Base-by-base conservation (phyloP, 1,284 basidiomycete genomes). In the Ustilago lituana region DNA sequence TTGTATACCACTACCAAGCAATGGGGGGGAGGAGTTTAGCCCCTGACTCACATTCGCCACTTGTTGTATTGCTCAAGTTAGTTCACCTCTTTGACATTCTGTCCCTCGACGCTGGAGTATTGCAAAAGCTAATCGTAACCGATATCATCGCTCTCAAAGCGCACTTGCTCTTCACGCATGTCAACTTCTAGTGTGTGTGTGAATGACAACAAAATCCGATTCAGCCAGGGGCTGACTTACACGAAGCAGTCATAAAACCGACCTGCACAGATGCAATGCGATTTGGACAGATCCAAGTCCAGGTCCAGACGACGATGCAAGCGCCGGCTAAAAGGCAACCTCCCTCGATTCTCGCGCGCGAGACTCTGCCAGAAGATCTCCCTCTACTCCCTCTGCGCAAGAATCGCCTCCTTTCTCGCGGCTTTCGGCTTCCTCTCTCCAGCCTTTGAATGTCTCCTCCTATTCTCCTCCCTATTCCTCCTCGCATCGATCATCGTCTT, bases 381-480 rank as follows among this genome's bases (percentile, higher is more conserved):
- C 26, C 0, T 9, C 20, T 38, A 69, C 3, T 61, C 67, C 33
- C 51, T 43, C 15, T 58, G 61, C 20, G 48, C 54, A n/a, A 80
- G 50, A 17, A 82, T 68, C 15, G 77, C 73, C 12, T 68, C 70
- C 84, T 93, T 94, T 82, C 90, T 88, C 84, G 94, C 94, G 32
- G 94, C 89, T 81, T 91, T 93, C 7, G 95, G 94, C 82, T 94
- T 97, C 83, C 85, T 88, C 82, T 90, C 88, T 49, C 94, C 93
- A 11, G 88, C 89, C 80, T 91, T 93, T 14, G 83, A 79, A 53
- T 84, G 84, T 44, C 66, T 73, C 80, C 94, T 85, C 73, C 94
- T 86, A 74, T 93, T 88, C 82, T 98, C 95, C 81, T 98, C 94
- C 85, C 97, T 98, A 86, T 91, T 90, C 62, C 90, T 88, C 51